Base-by-base conservation (phyloP, 805 yeast genomes). In the Metschnikowia shivogae region DNA sequence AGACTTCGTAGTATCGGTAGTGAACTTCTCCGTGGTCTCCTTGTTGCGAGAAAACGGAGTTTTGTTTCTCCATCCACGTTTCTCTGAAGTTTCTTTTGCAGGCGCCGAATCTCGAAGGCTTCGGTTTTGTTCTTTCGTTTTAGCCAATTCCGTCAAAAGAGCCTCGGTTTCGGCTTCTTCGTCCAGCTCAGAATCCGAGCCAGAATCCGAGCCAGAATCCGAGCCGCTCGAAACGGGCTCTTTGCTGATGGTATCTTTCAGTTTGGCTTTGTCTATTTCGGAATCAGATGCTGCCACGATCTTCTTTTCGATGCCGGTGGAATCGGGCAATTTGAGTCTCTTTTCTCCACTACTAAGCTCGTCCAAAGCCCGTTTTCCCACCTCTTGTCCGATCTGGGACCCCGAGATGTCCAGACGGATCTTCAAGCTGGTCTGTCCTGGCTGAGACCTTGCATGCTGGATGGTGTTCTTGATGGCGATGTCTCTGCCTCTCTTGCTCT, bases 401-500 rank as follows among this genome's bases (percentile, higher is more conserved):
- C 53, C 53, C 10, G 43, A 6, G 3, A 56, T 53, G 39, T 70
- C 73, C 34, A 49, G 53, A 38, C 75, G 52, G 27, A 56, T 58
- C 44, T 70, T 70, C 42, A 70, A 48, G 12, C 44, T 42, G 3
- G 63, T 57, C 42, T 69, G 73, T 31, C 62, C 69, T 2, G 64
- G 60, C 19, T 60, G 51, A 1, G 61, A 49, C 31, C 74, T 54
- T 1, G 72, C 49, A 53, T 70, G 75, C 7, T 57, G 52, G n/a
- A 70, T 68, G 34, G 67, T 54, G 46, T 68, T 64, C 9, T 48
- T 49, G n/a, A 69, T 67, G 1, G 50, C 44, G 13, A 57, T 48
- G 17, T 52, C 59, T 45, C 65, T 63, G 5, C 75, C 74, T 34
- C 65, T 54, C 48, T 70, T 70, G 38, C 68, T 65, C 45, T 70